Percentiles rank a stretch among this genome's conserved stretches.
These are phyloP conservation scores for Elymus sibiricus DNA, from an alignment of 176 grass and related monocot species.

Conservation along the genomic window DNA sequence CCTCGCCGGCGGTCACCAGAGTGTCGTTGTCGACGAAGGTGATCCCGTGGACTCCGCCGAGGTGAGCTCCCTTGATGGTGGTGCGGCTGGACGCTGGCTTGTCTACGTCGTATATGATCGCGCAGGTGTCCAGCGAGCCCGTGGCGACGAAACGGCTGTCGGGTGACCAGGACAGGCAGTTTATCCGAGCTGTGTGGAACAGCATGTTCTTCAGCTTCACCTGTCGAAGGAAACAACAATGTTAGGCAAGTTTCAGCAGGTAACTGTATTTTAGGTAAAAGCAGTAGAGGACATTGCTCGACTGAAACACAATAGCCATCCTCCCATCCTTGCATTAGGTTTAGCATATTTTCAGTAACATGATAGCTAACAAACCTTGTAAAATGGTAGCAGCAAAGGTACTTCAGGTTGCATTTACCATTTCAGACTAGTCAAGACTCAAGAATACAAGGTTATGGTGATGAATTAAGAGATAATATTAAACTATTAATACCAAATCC, in stretches of 20 bases:
- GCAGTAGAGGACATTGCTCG: neutral
- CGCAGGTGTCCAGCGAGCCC: constrained; percentile 84
- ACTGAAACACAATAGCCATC: neutral
- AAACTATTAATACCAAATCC: neutral
- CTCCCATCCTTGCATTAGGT: neutral
- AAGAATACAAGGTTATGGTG: neutral
- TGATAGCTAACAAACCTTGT: neutral
- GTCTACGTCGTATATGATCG: constrained; percentile 87
- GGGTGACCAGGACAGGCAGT: constrained; percentile 88
- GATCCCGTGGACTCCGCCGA: constrained; percentile 91
- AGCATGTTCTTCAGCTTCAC: constrained; percentile 97
- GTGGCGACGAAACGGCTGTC: constrained; percentile 79
- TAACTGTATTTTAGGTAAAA: neutral
- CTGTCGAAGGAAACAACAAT: constrained; percentile 35
- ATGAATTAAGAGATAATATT: neutral
- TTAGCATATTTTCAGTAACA: constrained; percentile 1
- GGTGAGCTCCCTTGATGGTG: constrained; percentile 90
- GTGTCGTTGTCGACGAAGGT: constrained; percentile 58
- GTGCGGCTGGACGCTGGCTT: constrained; percentile 67
- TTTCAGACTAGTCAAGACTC: neutral
- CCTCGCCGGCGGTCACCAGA: constrained; percentile 74
- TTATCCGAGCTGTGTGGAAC: constrained; percentile 89
- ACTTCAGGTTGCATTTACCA: neutral
- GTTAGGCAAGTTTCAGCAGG: no score
- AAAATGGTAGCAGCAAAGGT: neutral